Conservation (phyloP, 192 early-diverging fungal genomes). For the Gamsiella multidivaricata region DNA sequence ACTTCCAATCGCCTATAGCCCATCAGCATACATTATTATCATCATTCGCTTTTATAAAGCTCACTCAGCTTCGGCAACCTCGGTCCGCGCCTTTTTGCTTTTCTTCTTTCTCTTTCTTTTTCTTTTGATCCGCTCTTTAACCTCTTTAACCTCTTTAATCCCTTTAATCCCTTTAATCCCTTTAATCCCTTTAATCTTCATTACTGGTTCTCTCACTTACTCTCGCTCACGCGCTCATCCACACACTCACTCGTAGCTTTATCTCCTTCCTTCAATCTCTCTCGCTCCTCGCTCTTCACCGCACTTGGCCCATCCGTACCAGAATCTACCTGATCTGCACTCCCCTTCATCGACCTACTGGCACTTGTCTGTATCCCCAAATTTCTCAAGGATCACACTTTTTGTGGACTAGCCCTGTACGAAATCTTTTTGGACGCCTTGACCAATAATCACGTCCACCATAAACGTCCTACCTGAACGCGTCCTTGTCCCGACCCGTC, state of each 20-base stretch:
- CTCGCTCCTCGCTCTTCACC: not conserved
- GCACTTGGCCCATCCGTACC: not conserved
- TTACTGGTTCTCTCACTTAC: too few species aligned
- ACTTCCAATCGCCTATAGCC: too few species aligned
- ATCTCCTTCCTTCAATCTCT: not conserved
- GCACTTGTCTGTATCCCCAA: not conserved
- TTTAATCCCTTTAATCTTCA: too few species aligned
- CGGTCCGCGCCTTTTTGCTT: too few species aligned
- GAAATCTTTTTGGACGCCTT: too few species aligned
- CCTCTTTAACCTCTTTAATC: not conserved
- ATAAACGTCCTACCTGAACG: not conserved
- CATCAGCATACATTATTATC: too few species aligned
- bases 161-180: not conserved
- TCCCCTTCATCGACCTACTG: not conserved
- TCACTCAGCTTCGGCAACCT: too few species aligned
- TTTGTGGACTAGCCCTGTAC: too few species aligned
- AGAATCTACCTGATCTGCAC: not conserved
- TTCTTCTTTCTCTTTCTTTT: not conserved
- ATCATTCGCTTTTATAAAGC: too few species aligned
- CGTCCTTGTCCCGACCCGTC: not conserved
- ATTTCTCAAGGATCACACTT: not conserved
- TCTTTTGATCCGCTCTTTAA: not conserved
- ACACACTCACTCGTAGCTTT: not conserved
- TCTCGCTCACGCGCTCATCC: too few species aligned
- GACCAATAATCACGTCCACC: not conserved